A percentile compares a stretch with the other conserved stretches of the same genome.
Conservation (phyloP, 2,329 filamentous ascomycete genomes). For the Neocucurbitaria cava region DNA sequence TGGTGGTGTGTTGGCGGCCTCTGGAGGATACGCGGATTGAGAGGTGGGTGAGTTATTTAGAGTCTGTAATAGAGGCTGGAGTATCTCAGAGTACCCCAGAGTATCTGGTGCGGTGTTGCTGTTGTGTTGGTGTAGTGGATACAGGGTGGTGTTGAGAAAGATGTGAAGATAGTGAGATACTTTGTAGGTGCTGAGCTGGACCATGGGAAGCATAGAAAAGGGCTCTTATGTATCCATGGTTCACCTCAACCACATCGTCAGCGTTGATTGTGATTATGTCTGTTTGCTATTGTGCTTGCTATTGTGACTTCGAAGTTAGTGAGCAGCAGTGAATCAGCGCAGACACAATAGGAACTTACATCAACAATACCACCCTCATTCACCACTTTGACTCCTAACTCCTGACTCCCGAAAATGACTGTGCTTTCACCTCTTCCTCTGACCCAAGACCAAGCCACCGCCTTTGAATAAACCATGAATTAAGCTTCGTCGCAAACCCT, state of each 20-base stretch:
- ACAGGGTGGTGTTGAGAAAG: neutral
- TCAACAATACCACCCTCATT: no score
- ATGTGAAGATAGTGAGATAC: neutral
- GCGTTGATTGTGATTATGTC: neutral
- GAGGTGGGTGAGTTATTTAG: neutral
- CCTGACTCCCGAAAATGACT: no score
- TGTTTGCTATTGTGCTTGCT: no score
- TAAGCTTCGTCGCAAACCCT: neutral
- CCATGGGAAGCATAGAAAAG: neutral
- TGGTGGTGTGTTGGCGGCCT: slow-evolving; percentile 2
- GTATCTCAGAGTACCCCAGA: neutral
- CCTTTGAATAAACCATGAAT: no score
- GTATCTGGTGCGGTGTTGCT: neutral
- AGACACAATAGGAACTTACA: no score
- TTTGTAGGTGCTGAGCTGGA: neutral
- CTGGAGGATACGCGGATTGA: neutral
- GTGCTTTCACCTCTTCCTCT: no score
- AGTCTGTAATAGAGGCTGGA: neutral
- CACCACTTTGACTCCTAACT: no score
- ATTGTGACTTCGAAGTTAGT: no score
- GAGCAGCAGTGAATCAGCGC: no score
- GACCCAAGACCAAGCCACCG: no score
- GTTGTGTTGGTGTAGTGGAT: neutral
- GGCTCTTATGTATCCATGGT: neutral
- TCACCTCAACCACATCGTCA: neutral